Evolutionary conservation across 805 yeast genomes (phyloP).

Genomic region (Spathaspora arborariae): DNA sequence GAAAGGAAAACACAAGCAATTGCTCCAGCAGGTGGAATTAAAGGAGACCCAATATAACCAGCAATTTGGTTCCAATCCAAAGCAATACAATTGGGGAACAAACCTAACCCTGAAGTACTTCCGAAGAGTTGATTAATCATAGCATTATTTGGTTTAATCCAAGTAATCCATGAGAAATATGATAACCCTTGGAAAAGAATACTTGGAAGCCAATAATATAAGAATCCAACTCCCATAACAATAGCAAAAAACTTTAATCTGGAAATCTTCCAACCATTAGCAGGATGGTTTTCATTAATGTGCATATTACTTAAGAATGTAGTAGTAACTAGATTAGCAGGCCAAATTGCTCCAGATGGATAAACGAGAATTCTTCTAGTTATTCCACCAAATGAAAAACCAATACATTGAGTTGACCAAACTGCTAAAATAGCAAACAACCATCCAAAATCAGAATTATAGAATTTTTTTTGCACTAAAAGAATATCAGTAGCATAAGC

Average conservation of each 20-base stretch:
- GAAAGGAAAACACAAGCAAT: constrained; percentile 41
- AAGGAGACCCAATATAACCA: constrained; percentile 57
- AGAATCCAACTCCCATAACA: constrained; percentile 31
- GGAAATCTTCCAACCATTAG: constrained; percentile 60
- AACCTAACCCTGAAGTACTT: constrained; percentile 54
- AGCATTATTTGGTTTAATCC: constrained; percentile 59
- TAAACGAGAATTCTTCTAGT: constrained; percentile 55
- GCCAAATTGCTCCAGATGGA: constrained; percentile 69
- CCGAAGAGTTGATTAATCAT: constrained; percentile 68
- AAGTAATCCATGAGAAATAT: constrained; percentile 59
- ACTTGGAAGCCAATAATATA: constrained; percentile 58
- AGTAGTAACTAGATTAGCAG: constrained; percentile 55
- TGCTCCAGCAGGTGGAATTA: constrained; percentile 58
- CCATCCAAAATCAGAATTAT: constrained; percentile 41
- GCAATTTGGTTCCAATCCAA: constrained; percentile 69
- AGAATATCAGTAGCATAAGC: constrained; percentile 59
- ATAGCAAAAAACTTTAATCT: constrained; percentile 48
- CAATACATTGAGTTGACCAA: constrained; percentile 56
- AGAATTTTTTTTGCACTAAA: constrained; percentile 48
- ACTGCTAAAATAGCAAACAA: constrained; percentile 54
- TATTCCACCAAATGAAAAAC: constrained; percentile 66
- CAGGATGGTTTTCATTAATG: constrained; percentile 47
- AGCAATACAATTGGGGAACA: constrained; percentile 59
- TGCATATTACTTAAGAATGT: constrained; percentile 53
- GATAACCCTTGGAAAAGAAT: constrained; percentile 57